phyloP scores from a whole-genome alignment of 768 basidiomycete species.

The Mycena rebaudengoi region DNA sequence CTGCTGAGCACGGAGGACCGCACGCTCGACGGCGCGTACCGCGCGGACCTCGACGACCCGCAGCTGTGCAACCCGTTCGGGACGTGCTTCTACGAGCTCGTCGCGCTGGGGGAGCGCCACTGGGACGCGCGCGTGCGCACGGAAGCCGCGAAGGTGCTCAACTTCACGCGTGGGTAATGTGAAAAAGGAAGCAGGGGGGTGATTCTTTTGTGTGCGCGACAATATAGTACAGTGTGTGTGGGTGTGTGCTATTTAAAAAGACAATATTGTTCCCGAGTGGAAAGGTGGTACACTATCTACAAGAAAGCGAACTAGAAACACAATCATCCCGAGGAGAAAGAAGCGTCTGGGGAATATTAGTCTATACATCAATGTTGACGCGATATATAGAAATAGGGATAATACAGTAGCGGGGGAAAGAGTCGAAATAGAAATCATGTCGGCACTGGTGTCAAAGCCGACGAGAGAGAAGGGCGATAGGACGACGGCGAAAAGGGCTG shows the following conservation, averaged over 20 bases:
- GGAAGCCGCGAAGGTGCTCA: conserved; percentile 68
- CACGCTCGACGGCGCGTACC: conserved; percentile 84
- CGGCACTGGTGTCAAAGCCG: too few species aligned
- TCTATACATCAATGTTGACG: too few species aligned
- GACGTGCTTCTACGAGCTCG: conserved; percentile 87
- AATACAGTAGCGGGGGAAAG: not conserved
- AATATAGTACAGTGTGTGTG: not conserved
- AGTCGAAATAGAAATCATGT: too few species aligned
- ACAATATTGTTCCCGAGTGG: not conserved
- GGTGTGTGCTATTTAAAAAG: too few species aligned
- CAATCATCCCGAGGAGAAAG: too few species aligned
- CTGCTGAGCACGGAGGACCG: conserved; percentile 90
- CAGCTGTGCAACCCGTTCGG: conserved; percentile 84
- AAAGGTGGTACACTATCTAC: not conserved
- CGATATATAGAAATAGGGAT: not conserved
- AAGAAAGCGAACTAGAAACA: too few species aligned
- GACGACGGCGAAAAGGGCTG: too few species aligned
- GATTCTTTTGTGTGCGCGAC: too few species aligned
- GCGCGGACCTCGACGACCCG: conserved; percentile 88
- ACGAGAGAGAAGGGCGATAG: too few species aligned
- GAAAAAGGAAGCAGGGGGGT: too few species aligned
- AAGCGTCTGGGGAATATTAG: too few species aligned
- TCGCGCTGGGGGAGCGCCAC: conserved; percentile 66
- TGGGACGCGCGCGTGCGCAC: conserved; percentile 73
- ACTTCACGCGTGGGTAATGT: conserved; percentile 47